Evolutionary conservation across 805 yeast species (phyloP).

Genomic region (Saccharomyces paradoxus): DNA sequence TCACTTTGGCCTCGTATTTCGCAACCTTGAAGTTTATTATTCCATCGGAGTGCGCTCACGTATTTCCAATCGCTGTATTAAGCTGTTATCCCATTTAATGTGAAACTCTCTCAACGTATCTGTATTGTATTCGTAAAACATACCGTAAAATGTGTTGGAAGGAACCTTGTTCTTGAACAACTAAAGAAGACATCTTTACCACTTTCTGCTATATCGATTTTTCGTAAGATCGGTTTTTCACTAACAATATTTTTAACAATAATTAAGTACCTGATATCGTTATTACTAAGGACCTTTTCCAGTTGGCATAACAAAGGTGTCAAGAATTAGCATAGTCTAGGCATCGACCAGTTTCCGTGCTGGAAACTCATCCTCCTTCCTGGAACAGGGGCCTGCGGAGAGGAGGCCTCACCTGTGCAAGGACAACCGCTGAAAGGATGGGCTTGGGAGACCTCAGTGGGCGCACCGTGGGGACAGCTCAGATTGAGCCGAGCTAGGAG

Average conservation of each 20-base stretch:
- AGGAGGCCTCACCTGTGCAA: background rate
- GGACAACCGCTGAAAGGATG: background rate
- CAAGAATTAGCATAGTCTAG: background rate
- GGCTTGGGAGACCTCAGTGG: no score
- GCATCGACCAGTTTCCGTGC: background rate
- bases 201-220: background rate
- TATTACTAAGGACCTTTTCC: background rate
- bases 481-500: no score
- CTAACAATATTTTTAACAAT: background rate
- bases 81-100: background rate
- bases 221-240: background rate
- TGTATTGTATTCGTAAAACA: constrained; percentile 32
- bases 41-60: background rate
- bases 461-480: background rate
- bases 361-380: background rate
- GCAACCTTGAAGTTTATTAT: background rate
- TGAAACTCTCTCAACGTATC: background rate
- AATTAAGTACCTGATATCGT: background rate
- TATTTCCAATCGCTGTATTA: no score
- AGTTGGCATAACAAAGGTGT: background rate
- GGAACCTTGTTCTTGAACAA: constrained; percentile 97
- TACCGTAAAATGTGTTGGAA: constrained; percentile 99
- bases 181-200: constrained; percentile 73
- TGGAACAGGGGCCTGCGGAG: background rate
- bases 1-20: background rate